These are phyloP conservation scores for Takashimella tepidaria DNA, from an alignment of 1,284 basidiomycete genomes.

Conservation along the genomic window DNA sequence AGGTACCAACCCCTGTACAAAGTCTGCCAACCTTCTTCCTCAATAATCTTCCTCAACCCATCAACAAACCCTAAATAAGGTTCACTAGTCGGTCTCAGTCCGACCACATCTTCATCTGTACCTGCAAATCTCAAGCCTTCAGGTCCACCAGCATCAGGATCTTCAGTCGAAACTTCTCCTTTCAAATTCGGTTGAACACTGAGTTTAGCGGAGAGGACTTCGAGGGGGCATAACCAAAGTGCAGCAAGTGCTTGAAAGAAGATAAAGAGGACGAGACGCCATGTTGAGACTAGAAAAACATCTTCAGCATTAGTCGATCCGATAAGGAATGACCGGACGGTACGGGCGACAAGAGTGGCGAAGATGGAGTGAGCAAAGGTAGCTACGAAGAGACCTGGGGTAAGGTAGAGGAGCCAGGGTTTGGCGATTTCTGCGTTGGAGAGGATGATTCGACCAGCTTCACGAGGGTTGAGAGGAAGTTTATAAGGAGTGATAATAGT, in stretches of 20 bases:
- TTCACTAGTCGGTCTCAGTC: constrained; percentile 73
- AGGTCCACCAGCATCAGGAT: constrained; percentile 57
- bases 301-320: constrained; percentile 47
- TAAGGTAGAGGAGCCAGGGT: constrained; percentile 75
- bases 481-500: constrained; percentile 81
- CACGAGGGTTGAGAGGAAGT: constrained; percentile 59
- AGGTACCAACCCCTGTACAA: constrained; percentile 86
- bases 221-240: constrained; percentile 66
- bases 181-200: constrained; percentile 79
- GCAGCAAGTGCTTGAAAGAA: constrained; percentile 57
- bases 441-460: constrained; percentile 66
- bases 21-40: constrained; percentile 72
- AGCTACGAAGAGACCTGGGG: constrained; percentile 70
- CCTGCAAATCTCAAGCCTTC: constrained; percentile 60
- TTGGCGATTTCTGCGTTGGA: constrained; percentile 74
- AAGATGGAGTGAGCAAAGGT: constrained; percentile 64
- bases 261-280: constrained; percentile 55
- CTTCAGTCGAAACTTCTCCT: constrained; percentile 60
- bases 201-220: constrained; percentile 73
- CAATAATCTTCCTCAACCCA: constrained; percentile 69
- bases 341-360: constrained; percentile 62
- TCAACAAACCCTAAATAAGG: constrained; percentile 77
- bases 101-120: constrained; percentile 80
- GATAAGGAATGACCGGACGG: constrained; percentile 62
- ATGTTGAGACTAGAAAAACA: constrained; percentile 11